These are phyloP conservation scores for Diaporthe helianthi DNA, from an alignment of 2,329 filamentous ascomycete species.

Conservation along the genomic window DNA sequence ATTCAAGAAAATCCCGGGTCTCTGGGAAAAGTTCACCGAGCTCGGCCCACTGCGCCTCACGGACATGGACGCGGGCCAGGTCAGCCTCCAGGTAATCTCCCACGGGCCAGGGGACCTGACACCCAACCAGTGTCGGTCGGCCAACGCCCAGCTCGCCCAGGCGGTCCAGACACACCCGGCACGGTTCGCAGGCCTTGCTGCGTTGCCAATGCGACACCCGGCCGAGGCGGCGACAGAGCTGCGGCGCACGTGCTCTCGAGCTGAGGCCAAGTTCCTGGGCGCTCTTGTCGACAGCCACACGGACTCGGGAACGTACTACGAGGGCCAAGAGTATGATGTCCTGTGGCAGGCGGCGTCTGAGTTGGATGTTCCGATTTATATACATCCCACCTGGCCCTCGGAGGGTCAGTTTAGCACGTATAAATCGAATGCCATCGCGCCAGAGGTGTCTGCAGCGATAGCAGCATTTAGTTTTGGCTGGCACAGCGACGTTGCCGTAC, in stretches of 20 bases:
- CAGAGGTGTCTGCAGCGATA: constrained; percentile 43
- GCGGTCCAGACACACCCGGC: constrained; percentile 32
- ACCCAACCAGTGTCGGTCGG: constrained; percentile 33
- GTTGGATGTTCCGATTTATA: constrained; percentile 33
- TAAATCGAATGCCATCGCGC: constrained; percentile 33
- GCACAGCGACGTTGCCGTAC: constrained; percentile 58
- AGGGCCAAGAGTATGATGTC: constrained; percentile 24
- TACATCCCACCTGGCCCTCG: constrained; percentile 32
- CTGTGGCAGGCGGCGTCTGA: constrained; percentile 28
- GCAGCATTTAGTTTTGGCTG: constrained; percentile 55
- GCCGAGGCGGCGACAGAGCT: constrained; percentile 51
- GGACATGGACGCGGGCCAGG: constrained; percentile 39
- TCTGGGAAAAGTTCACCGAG: constrained; percentile 39
- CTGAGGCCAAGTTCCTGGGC: constrained; percentile 40
- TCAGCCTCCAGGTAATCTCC: constrained; percentile 39
- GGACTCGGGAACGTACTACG: constrained; percentile 29
- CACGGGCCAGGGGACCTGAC: constrained; percentile 38
- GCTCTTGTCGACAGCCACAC: constrained; percentile 34
- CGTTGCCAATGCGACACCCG: constrained; percentile 42
- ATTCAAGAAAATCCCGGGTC: constrained; percentile 36
- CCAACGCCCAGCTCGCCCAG: constrained; percentile 39
- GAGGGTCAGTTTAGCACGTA: constrained; percentile 45
- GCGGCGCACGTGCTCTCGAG: constrained; percentile 47
- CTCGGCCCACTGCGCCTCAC: constrained; percentile 37
- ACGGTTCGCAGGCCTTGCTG: constrained; percentile 41